Base-by-base conservation (phyloP, 139 green algal species). In the Diplosphaera chodatii region DNA sequence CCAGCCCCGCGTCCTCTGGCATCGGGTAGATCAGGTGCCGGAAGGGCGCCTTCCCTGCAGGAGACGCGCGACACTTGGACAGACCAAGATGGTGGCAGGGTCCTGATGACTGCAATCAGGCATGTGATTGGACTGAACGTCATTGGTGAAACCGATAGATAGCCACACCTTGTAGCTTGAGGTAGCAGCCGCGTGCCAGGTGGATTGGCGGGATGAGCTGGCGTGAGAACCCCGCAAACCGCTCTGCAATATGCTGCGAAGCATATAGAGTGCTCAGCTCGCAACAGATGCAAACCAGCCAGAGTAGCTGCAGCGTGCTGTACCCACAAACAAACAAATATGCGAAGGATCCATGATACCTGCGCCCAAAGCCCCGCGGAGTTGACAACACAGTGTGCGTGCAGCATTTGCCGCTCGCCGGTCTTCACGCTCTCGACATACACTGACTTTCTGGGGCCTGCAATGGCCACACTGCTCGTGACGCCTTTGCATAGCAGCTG, bases 1-100 rank as follows among this genome's bases (percentile, higher is more conserved):
- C 93, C 56, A 98, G 75, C 21, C 93, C 93, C 30, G 86, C 88
- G 0, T 79, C 67, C 72, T 90, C 83, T 1, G 92, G 91, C 34
- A 97, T 63, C 0, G 92, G 92, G 75, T 97, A 97, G 23, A 97
- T 80, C 1, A 97, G 77, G 37, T 82, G 84, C 41, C 34, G 76
- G 77, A 96, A 97, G 13, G 84, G 82, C 4, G 75, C 41, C 25
- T 66, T 67, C 30, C 72, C 87, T 64, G 73, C 40, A 40, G 16
- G n/a, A n/a, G n/a, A n/a, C n/a, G n/a, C n/a, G n/a, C n/a, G n/a
- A n/a, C n/a, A n/a, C n/a, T n/a, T n/a, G n/a, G n/a, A n/a, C n/a
- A n/a, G n/a, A n/a, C n/a, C n/a, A n/a, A n/a, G n/a, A n/a, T n/a
- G n/a, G n/a, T n/a, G n/a, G n/a, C n/a, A n/a, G n/a, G n/a, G n/a